These are phyloP conservation scores for Diplodia seriata DNA, from an alignment of 2,329 filamentous ascomycete genomes.

Conservation along the genomic window DNA sequence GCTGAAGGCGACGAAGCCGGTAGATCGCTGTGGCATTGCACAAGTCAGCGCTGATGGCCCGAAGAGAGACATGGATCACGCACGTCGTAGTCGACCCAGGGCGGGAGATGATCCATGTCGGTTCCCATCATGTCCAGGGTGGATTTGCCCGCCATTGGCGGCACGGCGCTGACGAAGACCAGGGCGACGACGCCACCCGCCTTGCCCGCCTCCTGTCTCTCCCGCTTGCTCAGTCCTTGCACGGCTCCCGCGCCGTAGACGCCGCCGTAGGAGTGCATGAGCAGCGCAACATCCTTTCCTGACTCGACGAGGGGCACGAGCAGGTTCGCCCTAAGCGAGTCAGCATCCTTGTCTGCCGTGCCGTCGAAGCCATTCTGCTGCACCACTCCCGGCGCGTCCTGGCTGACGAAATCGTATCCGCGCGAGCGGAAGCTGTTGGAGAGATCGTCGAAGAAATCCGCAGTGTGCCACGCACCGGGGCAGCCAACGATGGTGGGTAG, in stretches of 20 bases:
- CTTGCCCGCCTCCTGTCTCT: constrained; percentile 2
- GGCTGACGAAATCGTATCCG: constrained; percentile 1
- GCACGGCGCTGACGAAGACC: constrained; percentile 24
- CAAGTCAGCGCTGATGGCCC: background rate
- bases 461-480: background rate
- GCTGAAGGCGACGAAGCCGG: constrained; percentile 19
- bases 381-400: constrained; percentile 6
- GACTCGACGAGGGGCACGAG: constrained; percentile 30
- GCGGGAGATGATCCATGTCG: constrained; percentile 15
- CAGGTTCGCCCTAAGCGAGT: constrained; percentile 19
- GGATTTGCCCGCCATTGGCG: constrained; percentile 2
- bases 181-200: constrained; percentile 32
- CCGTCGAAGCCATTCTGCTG: background rate
- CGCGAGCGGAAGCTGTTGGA: background rate
- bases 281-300: constrained; percentile 33
- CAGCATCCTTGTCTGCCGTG: constrained; percentile 19
- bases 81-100: constrained; percentile 31
- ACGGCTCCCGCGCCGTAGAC: constrained; percentile 30
- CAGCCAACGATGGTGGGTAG: background rate
- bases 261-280: constrained; percentile 36
- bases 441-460: background rate
- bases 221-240: constrained; percentile 30
- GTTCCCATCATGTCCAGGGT: constrained; percentile 31
- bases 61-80: background rate
- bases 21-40: constrained; percentile 1